These are phyloP conservation scores for Zopfia rhizophila DNA, from an alignment of 2,329 filamentous ascomycete genomes.

Conservation along the genomic window DNA sequence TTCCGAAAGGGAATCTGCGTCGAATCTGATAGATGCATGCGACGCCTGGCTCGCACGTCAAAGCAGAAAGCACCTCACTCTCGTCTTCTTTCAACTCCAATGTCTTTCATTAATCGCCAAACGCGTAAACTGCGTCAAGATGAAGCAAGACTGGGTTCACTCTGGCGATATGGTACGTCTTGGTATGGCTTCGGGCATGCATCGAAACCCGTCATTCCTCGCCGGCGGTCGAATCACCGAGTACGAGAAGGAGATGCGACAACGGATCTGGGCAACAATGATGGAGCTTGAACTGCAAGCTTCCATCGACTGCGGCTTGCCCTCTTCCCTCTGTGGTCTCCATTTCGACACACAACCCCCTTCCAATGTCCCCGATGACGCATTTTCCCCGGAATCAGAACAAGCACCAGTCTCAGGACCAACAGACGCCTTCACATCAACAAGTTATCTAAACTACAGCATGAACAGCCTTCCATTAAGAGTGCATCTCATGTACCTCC, in stretches of 20 bases:
- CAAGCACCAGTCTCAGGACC: slow-evolving; percentile 37
- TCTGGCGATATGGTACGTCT: slow-evolving; percentile 63
- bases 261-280: slow-evolving; percentile 67
- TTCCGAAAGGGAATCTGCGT: slow-evolving; percentile 51
- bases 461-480: slow-evolving; percentile 43
- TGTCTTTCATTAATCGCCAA: slow-evolving; percentile 63
- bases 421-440: slow-evolving; percentile 40
- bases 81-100: slow-evolving; percentile 62
- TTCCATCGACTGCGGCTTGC: slow-evolving; percentile 65
- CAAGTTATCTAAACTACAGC: slow-evolving; percentile 39
- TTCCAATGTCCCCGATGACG: slow-evolving; percentile 62
- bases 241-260: slow-evolving; percentile 64
- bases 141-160: slow-evolving; percentile 65
- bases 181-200: slow-evolving; percentile 64
- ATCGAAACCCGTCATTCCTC: slow-evolving; percentile 57
- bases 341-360: slow-evolving; percentile 63
- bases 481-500: slow-evolving; percentile 40
- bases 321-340: slow-evolving; percentile 51
- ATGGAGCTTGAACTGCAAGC: slow-evolving; percentile 67
- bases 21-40: slow-evolving; percentile 50
- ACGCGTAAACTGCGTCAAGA: slow-evolving; percentile 61
- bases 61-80: slow-evolving; percentile 63
- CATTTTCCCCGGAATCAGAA: slow-evolving; percentile 47
- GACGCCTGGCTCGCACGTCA: slow-evolving; percentile 57
- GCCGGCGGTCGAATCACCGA: slow-evolving; percentile 43